These are phyloP conservation scores for Botrytis hyacinthi DNA, from an alignment of 2,329 filamentous ascomycete genomes.

Conservation along the genomic window DNA sequence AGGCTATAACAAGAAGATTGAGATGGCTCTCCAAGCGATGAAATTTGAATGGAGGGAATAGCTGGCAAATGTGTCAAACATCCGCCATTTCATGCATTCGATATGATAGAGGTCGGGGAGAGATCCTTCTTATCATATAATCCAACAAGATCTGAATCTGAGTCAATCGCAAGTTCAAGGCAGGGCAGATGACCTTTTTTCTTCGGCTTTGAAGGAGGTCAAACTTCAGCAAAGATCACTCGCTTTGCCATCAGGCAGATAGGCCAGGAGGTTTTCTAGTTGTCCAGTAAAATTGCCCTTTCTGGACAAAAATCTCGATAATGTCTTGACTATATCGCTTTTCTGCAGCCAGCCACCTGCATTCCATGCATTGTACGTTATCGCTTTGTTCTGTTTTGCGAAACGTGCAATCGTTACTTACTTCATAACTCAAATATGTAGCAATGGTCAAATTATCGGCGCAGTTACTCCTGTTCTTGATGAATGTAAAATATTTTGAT, in stretches of 20 bases:
- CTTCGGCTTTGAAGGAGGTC: not conserved
- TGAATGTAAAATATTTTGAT: not conserved
- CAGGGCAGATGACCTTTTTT: not conserved
- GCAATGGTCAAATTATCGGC: not conserved
- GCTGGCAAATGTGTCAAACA: slow-evolving; percentile 9
- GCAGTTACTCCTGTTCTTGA: not conserved
- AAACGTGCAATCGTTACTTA: not conserved
- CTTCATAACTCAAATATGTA: not conserved
- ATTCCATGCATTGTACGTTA: not conserved
- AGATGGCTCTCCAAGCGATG: not conserved
- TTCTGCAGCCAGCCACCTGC: not conserved
- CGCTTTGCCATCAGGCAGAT: not conserved
- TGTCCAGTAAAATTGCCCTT: not conserved
- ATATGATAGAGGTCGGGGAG: not conserved
- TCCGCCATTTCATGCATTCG: not conserved
- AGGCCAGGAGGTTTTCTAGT: not conserved
- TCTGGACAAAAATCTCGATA: too few relatives aligned
- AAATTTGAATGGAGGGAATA: not conserved
- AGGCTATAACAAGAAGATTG: not conserved
- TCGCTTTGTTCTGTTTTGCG: not conserved
- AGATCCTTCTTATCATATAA: slow-evolving; percentile 4
- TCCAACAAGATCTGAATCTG: not conserved
- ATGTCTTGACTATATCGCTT: not conserved
- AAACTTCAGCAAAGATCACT: not conserved
- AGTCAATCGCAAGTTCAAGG: not conserved